These are phyloP conservation scores for Solanum chacoense DNA, from an alignment of 305 asterid genomes.

Conservation along the genomic window DNA sequence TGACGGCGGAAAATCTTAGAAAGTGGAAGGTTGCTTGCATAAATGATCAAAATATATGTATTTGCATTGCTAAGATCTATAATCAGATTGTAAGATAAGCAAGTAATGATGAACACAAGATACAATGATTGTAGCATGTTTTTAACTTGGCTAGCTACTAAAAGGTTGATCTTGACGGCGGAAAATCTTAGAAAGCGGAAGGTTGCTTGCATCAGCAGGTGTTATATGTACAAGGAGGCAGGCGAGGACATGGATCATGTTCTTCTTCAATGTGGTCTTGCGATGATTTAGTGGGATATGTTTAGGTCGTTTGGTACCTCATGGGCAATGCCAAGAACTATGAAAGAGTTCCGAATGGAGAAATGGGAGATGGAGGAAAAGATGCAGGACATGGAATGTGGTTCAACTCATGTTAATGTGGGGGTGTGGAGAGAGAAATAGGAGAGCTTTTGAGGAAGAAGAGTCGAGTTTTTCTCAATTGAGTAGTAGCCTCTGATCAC, in stretches of 20 bases:
- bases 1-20: background rate
- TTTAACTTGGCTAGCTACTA: background rate
- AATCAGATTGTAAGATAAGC: background rate
- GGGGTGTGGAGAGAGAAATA: background rate
- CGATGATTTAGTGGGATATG: background rate
- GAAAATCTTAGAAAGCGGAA: background rate
- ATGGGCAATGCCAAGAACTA: background rate
- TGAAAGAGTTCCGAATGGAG: background rate
- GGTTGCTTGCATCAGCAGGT: background rate
- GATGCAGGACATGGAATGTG: background rate
- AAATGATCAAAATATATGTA: background rate
- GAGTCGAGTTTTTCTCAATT: background rate
- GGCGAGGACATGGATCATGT: background rate
- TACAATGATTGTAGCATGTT: background rate
- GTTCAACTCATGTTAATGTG: background rate
- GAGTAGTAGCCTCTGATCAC: background rate
- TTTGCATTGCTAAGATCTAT: background rate
- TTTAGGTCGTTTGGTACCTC: background rate
- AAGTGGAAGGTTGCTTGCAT: background rate
- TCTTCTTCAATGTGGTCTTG: background rate
- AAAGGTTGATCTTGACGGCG: background rate
- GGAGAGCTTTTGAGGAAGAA: background rate
- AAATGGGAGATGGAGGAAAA: background rate
- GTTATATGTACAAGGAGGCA: background rate
- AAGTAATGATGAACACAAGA: background rate